These are phyloP conservation scores for Scortechinia acanthostroma DNA, from an alignment of 2,329 filamentous ascomycete species.

Conservation along the genomic window DNA sequence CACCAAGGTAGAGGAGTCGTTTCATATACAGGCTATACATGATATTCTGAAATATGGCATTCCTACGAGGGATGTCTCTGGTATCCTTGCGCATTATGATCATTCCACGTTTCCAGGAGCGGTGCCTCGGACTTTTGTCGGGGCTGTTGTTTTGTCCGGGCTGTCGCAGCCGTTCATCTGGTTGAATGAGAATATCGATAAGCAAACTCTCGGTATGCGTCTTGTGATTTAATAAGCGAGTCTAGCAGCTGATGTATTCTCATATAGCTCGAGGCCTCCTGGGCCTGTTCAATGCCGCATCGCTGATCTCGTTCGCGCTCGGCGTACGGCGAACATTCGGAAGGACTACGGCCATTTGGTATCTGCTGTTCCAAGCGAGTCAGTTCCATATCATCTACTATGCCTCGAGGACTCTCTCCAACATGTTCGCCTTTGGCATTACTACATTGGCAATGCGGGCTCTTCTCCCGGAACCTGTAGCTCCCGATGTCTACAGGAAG, in stretches of 20 bases:
- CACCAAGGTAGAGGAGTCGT: slow-evolving; percentile 64
- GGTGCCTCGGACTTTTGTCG: slow-evolving; percentile 58
- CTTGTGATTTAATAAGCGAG: background rate
- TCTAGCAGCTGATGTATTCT: slow-evolving; percentile 4
- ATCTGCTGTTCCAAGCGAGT: slow-evolving; percentile 48
- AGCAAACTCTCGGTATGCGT: slow-evolving; percentile 39
- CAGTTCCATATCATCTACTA: slow-evolving; percentile 64
- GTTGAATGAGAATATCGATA: slow-evolving; percentile 25
- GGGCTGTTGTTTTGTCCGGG: slow-evolving; percentile 44
- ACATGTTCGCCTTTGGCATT: slow-evolving; percentile 57
- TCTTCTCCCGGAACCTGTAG: background rate
- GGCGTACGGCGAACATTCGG: slow-evolving; percentile 49
- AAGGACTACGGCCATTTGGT: slow-evolving; percentile 48
- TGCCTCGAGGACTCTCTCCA: slow-evolving; percentile 55
- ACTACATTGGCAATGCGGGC: slow-evolving; percentile 8
- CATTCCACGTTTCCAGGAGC: slow-evolving; percentile 56
- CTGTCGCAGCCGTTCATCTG: slow-evolving; percentile 36
- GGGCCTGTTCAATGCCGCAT: slow-evolving; percentile 46
- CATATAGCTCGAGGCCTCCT: slow-evolving; percentile 42
- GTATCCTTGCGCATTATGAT: slow-evolving; percentile 41
- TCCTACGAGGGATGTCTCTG: slow-evolving; percentile 23
- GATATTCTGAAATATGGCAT: slow-evolving; percentile 53
- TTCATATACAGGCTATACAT: slow-evolving; percentile 59
- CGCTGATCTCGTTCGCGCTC: slow-evolving; percentile 39
- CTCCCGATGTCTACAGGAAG: slow-evolving; percentile 8